Conservation (phyloP, 2,329 filamentous ascomycete species). For the Xenosphaeropsis pyriputrescens region DNA sequence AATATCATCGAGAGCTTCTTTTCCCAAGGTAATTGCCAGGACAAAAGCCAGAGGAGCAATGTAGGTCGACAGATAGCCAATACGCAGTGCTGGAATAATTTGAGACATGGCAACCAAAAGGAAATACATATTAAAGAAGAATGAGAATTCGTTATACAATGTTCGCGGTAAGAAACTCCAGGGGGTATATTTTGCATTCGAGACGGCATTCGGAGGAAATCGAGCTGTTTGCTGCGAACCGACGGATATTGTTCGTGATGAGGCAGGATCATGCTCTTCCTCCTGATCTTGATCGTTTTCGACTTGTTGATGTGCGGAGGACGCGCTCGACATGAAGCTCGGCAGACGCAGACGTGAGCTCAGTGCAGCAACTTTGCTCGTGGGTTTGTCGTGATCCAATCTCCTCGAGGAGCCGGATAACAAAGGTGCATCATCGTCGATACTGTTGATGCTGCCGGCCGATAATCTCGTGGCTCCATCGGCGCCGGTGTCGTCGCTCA, state of each 20-base stretch:
- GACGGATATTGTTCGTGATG: conserved; percentile 62
- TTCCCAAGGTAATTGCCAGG: conserved; percentile 79
- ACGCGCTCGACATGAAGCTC: conserved; percentile 41
- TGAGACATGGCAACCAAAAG: conserved; percentile 89
- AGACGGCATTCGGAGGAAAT: conserved; percentile 83
- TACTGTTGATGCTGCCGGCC: conserved; percentile 36
- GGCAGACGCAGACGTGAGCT: conserved; percentile 47
- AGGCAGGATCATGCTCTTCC: conserved; percentile 46
- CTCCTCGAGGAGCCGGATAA: conserved; percentile 25
- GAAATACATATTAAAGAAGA: conserved; percentile 99
- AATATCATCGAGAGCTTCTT: conserved; percentile 92
- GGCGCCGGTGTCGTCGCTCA: conserved; percentile 45
- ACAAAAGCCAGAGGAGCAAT: conserved; percentile 88
- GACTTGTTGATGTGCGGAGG: conserved; percentile 5
- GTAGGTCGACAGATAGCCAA: conserved; percentile 91
- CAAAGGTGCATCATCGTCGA: conserved; percentile 63
- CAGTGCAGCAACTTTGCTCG: conserved; percentile 26
- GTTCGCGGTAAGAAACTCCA: conserved; percentile 90
- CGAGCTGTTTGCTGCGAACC: conserved; percentile 58
- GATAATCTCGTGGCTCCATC: conserved; percentile 35
- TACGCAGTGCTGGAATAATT: conserved; percentile 74
- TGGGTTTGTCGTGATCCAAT: no score
- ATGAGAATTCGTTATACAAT: conserved; percentile 96
- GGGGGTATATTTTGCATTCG: conserved; percentile 94
- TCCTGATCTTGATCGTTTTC: conserved; percentile 26